Evolutionary conservation across 768 basidiomycete species (phyloP).

Genomic region (Tricholomella constricta): DNA sequence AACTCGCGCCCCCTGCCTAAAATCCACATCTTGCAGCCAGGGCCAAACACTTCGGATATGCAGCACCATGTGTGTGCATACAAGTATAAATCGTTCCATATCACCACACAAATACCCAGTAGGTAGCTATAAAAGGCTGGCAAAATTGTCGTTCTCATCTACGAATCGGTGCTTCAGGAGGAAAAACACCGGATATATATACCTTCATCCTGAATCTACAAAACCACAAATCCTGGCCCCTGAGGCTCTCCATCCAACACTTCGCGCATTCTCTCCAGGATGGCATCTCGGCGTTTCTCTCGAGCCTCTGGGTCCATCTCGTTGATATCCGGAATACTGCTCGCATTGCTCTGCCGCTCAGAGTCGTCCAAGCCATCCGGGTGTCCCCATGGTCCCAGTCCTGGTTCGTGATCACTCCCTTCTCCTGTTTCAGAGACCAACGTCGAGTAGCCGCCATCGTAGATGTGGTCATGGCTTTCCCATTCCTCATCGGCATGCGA

Average conservation of each 20-base stretch:
- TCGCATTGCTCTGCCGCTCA: neutral
- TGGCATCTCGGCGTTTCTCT: constrained; percentile 6
- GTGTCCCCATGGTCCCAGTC: neutral
- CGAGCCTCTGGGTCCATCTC: constrained; percentile 6
- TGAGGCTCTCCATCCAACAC: constrained; percentile 12
- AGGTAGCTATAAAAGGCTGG: no score
- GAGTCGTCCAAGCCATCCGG: neutral
- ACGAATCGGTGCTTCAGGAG: no score
- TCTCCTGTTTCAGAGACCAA: neutral
- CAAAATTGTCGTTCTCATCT: no score
- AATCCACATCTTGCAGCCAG: no score
- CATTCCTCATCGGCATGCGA: neutral
- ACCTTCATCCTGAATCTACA: no score
- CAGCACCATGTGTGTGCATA: no score
- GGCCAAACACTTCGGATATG: no score
- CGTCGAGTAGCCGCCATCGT: neutral
- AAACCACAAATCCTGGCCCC: neutral
- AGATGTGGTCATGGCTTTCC: neutral
- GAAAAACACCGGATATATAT: no score
- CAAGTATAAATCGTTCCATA: no score
- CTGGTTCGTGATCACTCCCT: neutral
- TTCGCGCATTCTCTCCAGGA: constrained; percentile 10
- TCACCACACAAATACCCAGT: no score
- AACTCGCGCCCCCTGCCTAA: no score
- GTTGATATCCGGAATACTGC: neutral